Percentiles rank a stretch among this genome's conserved stretches.
phyloP scores from a whole-genome alignment of 768 basidiomycete genomes.

The Xerocomellus dryophilus region DNA sequence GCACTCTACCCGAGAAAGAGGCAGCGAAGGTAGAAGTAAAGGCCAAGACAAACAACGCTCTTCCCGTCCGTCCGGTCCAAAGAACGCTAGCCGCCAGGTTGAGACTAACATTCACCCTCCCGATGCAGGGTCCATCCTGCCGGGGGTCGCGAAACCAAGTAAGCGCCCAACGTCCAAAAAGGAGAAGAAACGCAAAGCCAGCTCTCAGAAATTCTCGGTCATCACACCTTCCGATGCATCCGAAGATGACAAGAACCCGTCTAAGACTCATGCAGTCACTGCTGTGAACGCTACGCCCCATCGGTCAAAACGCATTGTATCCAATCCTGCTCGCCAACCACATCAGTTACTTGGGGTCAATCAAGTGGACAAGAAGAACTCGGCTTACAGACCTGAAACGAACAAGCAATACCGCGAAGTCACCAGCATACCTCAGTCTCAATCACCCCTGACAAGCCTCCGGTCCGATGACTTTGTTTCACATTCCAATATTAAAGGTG shows the following conservation, averaged over 20 bases:
- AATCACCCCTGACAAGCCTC: not conserved
- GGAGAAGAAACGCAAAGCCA: conserved; percentile 23
- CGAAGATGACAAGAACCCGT: conserved; percentile 18
- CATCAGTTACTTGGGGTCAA: not conserved
- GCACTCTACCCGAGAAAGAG: not conserved
- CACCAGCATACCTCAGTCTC: not conserved
- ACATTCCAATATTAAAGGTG: not conserved
- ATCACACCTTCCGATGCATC: conserved; percentile 20
- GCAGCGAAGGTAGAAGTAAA: not conserved
- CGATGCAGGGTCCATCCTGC: conserved; percentile 3
- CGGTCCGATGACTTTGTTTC: not conserved
- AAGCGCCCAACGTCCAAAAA: not conserved
- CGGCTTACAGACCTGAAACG: not conserved
- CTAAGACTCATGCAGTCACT: not conserved
- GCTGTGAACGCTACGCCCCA: conserved; percentile 1
- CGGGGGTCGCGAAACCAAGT: not conserved
- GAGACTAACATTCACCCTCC: not conserved
- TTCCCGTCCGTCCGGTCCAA: not conserved
- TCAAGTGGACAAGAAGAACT: not conserved
- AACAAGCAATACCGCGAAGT: not conserved
- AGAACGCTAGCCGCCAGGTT: not conserved
- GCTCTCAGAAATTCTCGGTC: conserved; percentile 19
- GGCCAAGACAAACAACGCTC: not conserved
- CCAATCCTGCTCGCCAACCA: conserved; percentile 2
- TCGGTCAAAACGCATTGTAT: conserved; percentile 11